Evolutionary conservation across 1,284 basidiomycete genomes (phyloP), one percentile per base, ranked within the genome.

Genomic region (Amylostereum areolatum): DNA sequence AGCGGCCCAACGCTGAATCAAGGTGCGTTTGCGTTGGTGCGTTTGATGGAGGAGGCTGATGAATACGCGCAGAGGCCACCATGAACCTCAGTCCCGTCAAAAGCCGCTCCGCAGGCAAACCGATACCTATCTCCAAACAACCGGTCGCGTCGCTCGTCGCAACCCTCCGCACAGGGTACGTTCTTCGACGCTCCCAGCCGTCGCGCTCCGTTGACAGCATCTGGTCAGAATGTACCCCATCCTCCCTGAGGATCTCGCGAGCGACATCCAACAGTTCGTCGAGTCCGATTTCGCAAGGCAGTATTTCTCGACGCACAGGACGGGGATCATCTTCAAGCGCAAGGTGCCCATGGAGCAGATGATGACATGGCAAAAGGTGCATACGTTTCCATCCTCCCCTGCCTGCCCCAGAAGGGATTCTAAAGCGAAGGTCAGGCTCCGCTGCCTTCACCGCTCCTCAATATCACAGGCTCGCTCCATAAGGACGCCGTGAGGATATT

Each of bases 361-460:
- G 68, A 92, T 95, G 89, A 76, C 81, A 46, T 94, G 91, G 90
- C 92, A 95, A 65, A 90, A 87, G 75, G 83, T 81, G 45, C 37
- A 66, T 45, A 40, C 50, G 43, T 49, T 18, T 18, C 18, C 18
- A 18, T 18, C 18, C 18, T 18, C 18, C 18, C 18, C 18, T 18
- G 18, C 18, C 18, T 18, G 18, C 18, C 18, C 18, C 18, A 18
- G 18, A 18, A 18, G 18, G 18, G 18, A 18, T 18, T 18, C 18
- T 18, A 18, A 18, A 18, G 18, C 18, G 18, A 18, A 18, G 18
- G 6, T 12, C 57, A 87, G 78, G 58, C 71, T 1, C 81, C 88
- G 2, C 73, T 95, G 43, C 71, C 75, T 2, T 77, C 83, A 0
- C 90, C 92, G 1, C 71, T 96, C 11, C 76, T 95, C 8, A 74